Base-by-base conservation (phyloP, 176 grass and related monocot genomes). In the Oryza coarctata region DNA sequence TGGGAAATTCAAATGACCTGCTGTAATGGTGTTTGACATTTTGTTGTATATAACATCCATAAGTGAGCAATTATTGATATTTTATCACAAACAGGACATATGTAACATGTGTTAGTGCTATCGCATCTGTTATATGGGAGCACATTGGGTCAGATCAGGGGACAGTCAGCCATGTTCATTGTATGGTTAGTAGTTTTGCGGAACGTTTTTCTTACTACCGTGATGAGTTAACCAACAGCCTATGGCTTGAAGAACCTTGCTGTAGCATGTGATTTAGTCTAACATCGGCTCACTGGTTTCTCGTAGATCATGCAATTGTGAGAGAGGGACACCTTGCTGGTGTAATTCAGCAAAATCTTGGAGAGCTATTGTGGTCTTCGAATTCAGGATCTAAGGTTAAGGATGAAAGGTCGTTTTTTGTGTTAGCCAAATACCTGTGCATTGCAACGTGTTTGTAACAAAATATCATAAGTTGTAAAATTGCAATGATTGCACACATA, bases 311-410 rank as follows among this genome's bases (percentile, higher is more conserved):
- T 74, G 70, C 1, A 25, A 74, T 55, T 52, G 6, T 44, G 32
- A 29, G 15, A 28, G 29, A 33, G 49, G 29, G 55, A 7, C 30
- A 33, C 71, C 71, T 55, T 55, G 49, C 18, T 55, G 49, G 49
- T 22, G 18, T 55, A 55, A 22, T 55, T 15, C 49, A 22, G 49
- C 6, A 8, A 22, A 55, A 55, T 29, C 4, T 0, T 28, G 3
- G 2, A 63, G 3, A 35, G 28, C 3, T 58, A 36, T 18, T 40
- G 18, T 33, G 45, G 12, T 45, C 27, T 45, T 25, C 5, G 8
- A 70, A 25, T 31, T 30, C 36, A 52, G 41, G 27, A 30, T 45
- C 63, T n/a, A 47, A 77, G 32, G 49, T 77, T 85, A 28, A 85
- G 1, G 15, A 60, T 31, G 20, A 32, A 34, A 5, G 50, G 13